A percentile compares a stretch with the other conserved stretches of the same genome.
Evolutionary conservation across 306 rosid species (phyloP).

Genomic region (Castanea crenata): DNA sequence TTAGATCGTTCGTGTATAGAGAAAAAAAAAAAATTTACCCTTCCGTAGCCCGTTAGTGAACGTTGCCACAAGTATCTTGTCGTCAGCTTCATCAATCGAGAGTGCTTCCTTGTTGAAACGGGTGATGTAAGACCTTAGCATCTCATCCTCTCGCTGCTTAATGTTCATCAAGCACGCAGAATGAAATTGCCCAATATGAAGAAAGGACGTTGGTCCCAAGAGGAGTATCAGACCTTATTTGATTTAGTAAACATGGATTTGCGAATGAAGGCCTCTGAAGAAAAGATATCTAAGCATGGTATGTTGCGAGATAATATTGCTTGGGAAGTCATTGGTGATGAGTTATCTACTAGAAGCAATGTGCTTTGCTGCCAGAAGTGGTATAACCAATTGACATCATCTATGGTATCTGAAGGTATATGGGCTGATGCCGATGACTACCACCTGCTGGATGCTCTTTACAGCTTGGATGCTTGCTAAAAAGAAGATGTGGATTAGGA

Average conservation of each 20-base stretch:
- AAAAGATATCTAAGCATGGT: slow-evolving; percentile 47
- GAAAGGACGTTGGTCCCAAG: slow-evolving; percentile 60
- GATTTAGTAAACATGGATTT: slow-evolving; percentile 34
- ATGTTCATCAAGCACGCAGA: not conserved
- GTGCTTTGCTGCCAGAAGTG: slow-evolving; percentile 28
- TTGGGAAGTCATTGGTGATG: slow-evolving; percentile 34
- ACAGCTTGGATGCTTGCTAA: slow-evolving; percentile 56
- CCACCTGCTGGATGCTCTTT: slow-evolving; percentile 54
- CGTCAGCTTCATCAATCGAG: too few relatives aligned
- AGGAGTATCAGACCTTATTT: slow-evolving; percentile 48
- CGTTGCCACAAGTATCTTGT: too few relatives aligned
- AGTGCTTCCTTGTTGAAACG: too few relatives aligned
- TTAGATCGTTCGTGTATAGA: too few relatives aligned
- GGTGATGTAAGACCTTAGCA: too few relatives aligned
- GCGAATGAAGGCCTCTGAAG: slow-evolving; percentile 45
- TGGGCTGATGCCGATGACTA: slow-evolving; percentile 81
- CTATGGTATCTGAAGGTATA: slow-evolving; percentile 45
- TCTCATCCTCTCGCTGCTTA: too few relatives aligned
- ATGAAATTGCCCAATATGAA: slow-evolving; percentile 12
- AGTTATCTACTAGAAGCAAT: slow-evolving; percentile 45
- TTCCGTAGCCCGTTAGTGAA: too few relatives aligned
- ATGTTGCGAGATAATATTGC: slow-evolving; percentile 77
- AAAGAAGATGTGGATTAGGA: slow-evolving; percentile 87
- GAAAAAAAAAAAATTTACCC: too few relatives aligned
- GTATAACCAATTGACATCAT: slow-evolving; percentile 56